Conservation (phyloP, 768 basidiomycete genomes). For the Hortiboletus campestris region DNA sequence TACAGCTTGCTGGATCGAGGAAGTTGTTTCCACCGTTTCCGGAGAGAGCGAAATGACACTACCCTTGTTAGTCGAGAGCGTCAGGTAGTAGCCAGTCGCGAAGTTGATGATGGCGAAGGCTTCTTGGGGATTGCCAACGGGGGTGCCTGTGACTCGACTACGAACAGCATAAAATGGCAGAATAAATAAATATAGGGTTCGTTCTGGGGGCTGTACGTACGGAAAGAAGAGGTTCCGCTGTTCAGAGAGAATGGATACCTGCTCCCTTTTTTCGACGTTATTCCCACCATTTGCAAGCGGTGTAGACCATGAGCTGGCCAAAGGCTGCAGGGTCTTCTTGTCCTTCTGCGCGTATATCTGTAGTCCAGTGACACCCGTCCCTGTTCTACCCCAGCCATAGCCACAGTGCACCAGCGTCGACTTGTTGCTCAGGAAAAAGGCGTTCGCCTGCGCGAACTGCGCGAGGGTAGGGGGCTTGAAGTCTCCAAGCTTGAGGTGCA, state of each 20-base stretch:
- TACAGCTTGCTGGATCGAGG: background rate
- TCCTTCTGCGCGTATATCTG: constrained; percentile 4
- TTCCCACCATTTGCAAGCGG: background rate
- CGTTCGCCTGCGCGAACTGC: constrained; percentile 16
- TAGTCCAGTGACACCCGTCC: constrained; percentile 9
- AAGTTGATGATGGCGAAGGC: constrained; percentile 8
- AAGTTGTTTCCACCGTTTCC: background rate
- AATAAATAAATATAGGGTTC: background rate
- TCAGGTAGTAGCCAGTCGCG: constrained; percentile 7
- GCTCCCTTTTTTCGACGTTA: constrained; percentile 9
- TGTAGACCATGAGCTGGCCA: background rate
- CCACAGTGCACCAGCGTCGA: constrained; percentile 14
- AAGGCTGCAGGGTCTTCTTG: background rate
- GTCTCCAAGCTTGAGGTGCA: constrained; percentile 21
- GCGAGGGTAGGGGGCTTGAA: constrained; percentile 18
- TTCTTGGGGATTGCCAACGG: background rate
- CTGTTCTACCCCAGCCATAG: constrained; percentile 10
- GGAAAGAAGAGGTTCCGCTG: background rate
- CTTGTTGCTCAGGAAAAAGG: constrained; percentile 11
- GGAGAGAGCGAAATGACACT: background rate
- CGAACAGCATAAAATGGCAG: background rate
- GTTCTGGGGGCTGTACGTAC: background rate
- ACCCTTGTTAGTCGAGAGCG: background rate
- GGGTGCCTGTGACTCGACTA: background rate
- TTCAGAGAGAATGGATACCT: constrained; percentile 5